Conservation (phyloP, 1,284 basidiomycete species). For the Cryptococcus jaspeensis region DNA sequence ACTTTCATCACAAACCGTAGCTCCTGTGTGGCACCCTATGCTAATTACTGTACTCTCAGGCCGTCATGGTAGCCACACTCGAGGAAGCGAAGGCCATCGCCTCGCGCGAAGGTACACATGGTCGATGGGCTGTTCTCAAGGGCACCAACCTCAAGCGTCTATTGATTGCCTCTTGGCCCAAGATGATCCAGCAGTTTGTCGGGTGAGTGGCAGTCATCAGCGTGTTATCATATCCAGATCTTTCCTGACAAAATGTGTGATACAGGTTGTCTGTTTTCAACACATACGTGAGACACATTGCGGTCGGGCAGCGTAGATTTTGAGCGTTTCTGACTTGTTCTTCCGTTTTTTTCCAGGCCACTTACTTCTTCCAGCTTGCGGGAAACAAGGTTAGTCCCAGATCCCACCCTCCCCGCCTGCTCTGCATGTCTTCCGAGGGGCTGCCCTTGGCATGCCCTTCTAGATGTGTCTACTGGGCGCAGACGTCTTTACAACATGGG, state of each 20-base stretch:
- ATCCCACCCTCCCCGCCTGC: no score
- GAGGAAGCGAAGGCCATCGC: slow-evolving; percentile 11
- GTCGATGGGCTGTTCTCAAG: slow-evolving; percentile 11
- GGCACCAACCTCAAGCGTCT: slow-evolving; percentile 14
- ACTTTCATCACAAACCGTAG: no score
- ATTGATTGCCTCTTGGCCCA: slow-evolving; percentile 20
- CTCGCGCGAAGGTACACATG: slow-evolving; percentile 1
- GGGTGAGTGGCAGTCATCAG: background rate
- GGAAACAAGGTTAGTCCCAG: slow-evolving; percentile 21
- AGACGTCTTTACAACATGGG: no score
- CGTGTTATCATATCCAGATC: no score
- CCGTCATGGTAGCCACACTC: slow-evolving; percentile 17
- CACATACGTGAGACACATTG: slow-evolving; percentile 21
- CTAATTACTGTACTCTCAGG: background rate
- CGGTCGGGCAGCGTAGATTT: no score
- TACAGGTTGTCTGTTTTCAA: slow-evolving; percentile 17
- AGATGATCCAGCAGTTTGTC: slow-evolving; percentile 24
- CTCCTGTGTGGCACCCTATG: background rate
- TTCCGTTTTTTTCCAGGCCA: background rate
- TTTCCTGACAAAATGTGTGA: no score
- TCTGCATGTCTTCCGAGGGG: no score
- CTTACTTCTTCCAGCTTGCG: slow-evolving; percentile 23
- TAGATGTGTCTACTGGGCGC: no score
- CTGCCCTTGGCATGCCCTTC: no score
- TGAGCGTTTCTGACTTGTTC: no score